phyloP scores from a whole-genome alignment of 2,329 filamentous ascomycete species.

The Rhynchosporium secalis region DNA sequence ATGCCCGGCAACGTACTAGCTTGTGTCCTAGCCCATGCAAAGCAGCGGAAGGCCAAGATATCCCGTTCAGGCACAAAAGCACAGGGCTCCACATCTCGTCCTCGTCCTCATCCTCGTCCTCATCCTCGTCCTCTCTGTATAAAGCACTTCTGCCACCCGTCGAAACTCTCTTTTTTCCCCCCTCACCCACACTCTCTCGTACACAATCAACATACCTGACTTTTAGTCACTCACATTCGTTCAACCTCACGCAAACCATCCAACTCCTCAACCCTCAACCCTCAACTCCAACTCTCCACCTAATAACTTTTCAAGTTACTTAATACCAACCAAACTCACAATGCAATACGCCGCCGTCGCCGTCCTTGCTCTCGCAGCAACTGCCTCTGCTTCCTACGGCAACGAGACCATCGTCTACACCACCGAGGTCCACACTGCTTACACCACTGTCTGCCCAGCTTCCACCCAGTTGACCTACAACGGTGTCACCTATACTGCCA shows the following conservation, averaged over 20 bases:
- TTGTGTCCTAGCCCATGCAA: background rate
- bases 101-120: slow-evolving; percentile 1
- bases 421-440: slow-evolving; percentile 51
- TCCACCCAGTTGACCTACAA: slow-evolving; percentile 50
- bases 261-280: slow-evolving; percentile 25
- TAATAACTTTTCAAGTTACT: slow-evolving; percentile 31
- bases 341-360: slow-evolving; percentile 43
- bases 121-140: slow-evolving; percentile 21
- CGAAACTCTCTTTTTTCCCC: slow-evolving; percentile 19
- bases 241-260: slow-evolving; percentile 25
- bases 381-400: slow-evolving; percentile 31
- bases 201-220: slow-evolving; percentile 27
- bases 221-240: slow-evolving; percentile 40
- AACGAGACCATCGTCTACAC: slow-evolving; percentile 47
- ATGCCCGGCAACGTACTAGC: background rate
- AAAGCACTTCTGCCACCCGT: slow-evolving; percentile 25
- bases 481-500: slow-evolving; percentile 51
- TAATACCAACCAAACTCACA: slow-evolving; percentile 39
- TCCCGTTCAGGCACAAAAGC: background rate
- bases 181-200: slow-evolving; percentile 30
- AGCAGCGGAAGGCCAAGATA: slow-evolving; percentile 3
- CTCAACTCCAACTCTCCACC: slow-evolving; percentile 22
- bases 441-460: slow-evolving; percentile 53
- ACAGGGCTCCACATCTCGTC: background rate
- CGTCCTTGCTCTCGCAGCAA: slow-evolving; percentile 39